Conservation (phyloP, 1,284 basidiomycete species). For the Calocybe gambosa region DNA sequence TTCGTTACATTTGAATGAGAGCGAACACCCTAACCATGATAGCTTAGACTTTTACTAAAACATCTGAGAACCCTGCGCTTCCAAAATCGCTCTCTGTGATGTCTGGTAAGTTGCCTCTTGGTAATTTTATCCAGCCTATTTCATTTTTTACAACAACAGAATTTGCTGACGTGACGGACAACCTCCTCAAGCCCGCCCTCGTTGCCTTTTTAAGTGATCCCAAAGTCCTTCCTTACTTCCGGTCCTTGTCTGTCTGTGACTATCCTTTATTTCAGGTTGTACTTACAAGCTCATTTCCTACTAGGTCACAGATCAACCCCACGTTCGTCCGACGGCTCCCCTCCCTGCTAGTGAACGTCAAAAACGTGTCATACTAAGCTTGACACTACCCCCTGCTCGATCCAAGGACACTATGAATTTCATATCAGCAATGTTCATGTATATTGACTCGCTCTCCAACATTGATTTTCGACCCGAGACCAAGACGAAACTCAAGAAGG, state of each 20-base stretch:
- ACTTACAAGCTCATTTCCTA: background rate
- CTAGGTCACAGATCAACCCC: constrained; percentile 80
- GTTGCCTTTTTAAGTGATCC: constrained; percentile 56
- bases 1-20: background rate
- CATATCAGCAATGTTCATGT: constrained; percentile 62
- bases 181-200: constrained; percentile 64
- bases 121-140: background rate
- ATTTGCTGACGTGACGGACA: constrained; percentile 77
- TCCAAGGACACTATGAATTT: constrained; percentile 50
- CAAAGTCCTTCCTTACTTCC: constrained; percentile 67
- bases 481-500: constrained; percentile 64
- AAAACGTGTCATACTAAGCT: constrained; percentile 68
- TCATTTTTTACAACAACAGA: constrained; percentile 34
- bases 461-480: constrained; percentile 75
- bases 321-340: constrained; percentile 55
- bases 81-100: constrained; percentile 62
- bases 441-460: constrained; percentile 64
- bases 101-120: constrained; percentile 42
- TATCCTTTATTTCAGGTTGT: constrained; percentile 6
- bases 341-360: constrained; percentile 43
- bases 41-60: constrained; percentile 71
- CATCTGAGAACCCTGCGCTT: constrained; percentile 59
- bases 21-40: constrained; percentile 4
- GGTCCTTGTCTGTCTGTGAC: constrained; percentile 55
- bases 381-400: constrained; percentile 49